Percentiles rank a stretch among this genome's conserved stretches.
Conservation (phyloP, 345 rosid genomes). For the Noccaea caerulescens region DNA sequence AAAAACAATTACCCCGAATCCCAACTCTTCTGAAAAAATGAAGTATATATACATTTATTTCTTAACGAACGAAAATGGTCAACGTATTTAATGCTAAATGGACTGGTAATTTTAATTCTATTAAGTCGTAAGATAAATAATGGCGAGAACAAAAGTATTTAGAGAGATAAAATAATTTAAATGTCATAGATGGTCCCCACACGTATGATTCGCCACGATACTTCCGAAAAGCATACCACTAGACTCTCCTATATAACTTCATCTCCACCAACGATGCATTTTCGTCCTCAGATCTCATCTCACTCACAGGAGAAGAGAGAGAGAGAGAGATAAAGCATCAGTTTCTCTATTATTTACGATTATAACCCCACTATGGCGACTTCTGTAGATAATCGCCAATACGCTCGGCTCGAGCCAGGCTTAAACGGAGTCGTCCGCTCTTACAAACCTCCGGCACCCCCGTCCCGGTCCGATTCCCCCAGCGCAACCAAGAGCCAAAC, state of each 20-base stretch:
- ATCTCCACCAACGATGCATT: conserved; percentile 37
- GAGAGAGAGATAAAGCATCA: neutral
- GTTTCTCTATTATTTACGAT: neutral
- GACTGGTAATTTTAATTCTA: neutral
- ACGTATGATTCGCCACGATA: conserved; percentile 34
- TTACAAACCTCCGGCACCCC: conserved; percentile 51
- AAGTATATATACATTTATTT: no score
- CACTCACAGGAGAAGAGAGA: conserved; percentile 34
- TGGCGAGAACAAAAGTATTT: neutral
- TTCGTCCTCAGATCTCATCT: conserved; percentile 45
- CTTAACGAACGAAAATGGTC: no score
- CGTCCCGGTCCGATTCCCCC: conserved; percentile 46
- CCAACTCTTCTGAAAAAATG: no score
- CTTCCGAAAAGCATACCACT: conserved; percentile 32
- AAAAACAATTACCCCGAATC: no score
- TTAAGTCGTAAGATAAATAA: neutral
- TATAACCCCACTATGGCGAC: conserved; percentile 58
- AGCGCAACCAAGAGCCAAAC: conserved; percentile 32
- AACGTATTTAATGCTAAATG: no score
- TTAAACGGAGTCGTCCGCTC: conserved; percentile 58
- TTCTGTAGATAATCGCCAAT: conserved; percentile 71
- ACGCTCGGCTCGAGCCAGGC: conserved; percentile 49
- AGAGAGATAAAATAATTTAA: neutral
- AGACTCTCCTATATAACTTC: conserved; percentile 35
- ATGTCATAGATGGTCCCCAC: conserved; percentile 28